Evolutionary conservation across 257 asterid species (phyloP).

Genomic region (Nicotiana obtusifolia): DNA sequence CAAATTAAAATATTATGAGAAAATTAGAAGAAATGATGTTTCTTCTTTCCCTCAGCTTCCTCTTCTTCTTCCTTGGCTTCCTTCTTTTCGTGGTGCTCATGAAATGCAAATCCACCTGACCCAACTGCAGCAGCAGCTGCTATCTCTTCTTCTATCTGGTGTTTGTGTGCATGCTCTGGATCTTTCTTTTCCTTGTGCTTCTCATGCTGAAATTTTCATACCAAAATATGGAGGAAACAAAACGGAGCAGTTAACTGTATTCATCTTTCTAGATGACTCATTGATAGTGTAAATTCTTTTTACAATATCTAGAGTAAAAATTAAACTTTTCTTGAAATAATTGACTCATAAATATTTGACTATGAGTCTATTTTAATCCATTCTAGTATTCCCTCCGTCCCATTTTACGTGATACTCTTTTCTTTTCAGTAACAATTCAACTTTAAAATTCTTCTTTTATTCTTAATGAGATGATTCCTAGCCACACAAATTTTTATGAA

Average conservation of each 20-base stretch:
- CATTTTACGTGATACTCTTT: no score
- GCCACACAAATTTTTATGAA: no score
- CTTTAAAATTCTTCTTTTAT: no score
- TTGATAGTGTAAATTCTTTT: no score
- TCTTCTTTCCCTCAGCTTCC: constrained; percentile 45
- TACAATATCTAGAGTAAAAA: no score
- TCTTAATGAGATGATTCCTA: no score
- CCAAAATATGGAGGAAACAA: neutral
- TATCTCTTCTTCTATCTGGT: constrained; percentile 55
- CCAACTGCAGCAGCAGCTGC: constrained; percentile 51
- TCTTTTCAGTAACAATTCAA: no score
- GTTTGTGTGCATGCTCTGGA: constrained; percentile 52
- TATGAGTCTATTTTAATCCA: no score
- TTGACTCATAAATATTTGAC: no score
- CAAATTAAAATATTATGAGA: neutral
- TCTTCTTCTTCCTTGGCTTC: constrained; percentile 46
- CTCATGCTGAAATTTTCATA: constrained; percentile 49
- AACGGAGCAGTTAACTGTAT: neutral
- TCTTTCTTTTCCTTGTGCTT: constrained; percentile 65
- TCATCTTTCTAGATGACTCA: no score
- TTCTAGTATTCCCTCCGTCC: no score
- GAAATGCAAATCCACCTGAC: constrained; percentile 57
- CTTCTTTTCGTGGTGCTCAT: constrained; percentile 72
- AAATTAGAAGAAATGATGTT: constrained; percentile 44
- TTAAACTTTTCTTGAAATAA: no score